Percentiles rank a stretch among this genome's conserved stretches.
phyloP scores from a whole-genome alignment of 2,329 filamentous ascomycete species.

The Penicillium nordicum region DNA sequence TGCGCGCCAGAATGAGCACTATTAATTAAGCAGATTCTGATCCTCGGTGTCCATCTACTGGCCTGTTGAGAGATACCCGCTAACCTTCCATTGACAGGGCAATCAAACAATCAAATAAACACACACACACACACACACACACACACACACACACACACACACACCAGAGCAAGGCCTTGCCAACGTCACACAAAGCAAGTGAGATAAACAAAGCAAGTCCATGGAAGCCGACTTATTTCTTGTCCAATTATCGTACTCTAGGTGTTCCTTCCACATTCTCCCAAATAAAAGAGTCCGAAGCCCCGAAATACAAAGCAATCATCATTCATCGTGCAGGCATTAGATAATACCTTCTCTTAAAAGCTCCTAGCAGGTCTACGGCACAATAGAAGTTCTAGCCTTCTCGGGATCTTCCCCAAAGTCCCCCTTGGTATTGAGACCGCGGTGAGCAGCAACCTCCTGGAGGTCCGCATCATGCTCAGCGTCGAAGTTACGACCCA shows the following conservation, averaged over 20 bases:
- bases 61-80: neutral
- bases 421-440: slow-evolving; percentile 12
- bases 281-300: neutral
- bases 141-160: neutral
- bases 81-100: neutral
- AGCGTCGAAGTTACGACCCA: slow-evolving; percentile 48
- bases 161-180: neutral
- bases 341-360: neutral
- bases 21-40: slow-evolving; percentile 22
- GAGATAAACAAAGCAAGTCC: neutral
- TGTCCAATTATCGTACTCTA: neutral
- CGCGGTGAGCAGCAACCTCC: slow-evolving; percentile 40
- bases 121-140: neutral
- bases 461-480: slow-evolving; percentile 47
- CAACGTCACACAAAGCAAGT: neutral
- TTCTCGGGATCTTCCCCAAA: slow-evolving; percentile 31
- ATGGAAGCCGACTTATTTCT: neutral
- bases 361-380: neutral
- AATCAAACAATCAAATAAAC: too few relatives aligned
- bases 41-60: neutral
- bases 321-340: neutral
- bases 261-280: neutral
- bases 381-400: slow-evolving; percentile 9
- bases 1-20: slow-evolving; percentile 8
- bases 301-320: neutral